Evolutionary conservation across 352 stramenopile species (phyloP).

Genomic region (Globisporangium nodosum): DNA sequence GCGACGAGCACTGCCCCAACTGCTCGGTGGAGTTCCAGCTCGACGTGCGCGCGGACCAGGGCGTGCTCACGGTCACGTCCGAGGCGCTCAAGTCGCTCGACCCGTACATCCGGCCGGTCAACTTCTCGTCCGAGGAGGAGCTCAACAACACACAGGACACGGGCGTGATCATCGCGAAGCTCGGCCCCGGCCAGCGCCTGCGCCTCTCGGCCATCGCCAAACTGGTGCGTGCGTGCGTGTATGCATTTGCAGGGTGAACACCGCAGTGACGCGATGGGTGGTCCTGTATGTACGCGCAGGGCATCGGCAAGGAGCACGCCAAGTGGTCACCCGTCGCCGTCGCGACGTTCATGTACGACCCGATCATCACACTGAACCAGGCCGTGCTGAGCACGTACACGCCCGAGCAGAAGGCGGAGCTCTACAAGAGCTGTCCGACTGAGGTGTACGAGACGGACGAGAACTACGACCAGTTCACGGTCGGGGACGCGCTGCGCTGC

Average conservation of each 20-base stretch:
- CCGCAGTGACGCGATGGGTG: background rate
- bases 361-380: conserved; percentile 88
- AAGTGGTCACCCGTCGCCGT: conserved; percentile 97
- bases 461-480: conserved; percentile 78
- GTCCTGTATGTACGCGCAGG: conserved; percentile 33
- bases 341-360: conserved; percentile 92
- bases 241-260: background rate
- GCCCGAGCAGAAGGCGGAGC: conserved; percentile 92
- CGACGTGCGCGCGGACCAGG: conserved; percentile 84
- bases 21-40: conserved; percentile 97
- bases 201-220: conserved; percentile 94
- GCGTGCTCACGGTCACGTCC: conserved; percentile 68
- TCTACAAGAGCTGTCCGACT: conserved; percentile 94
- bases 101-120: conserved; percentile 81
- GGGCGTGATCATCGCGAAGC: conserved; percentile 96
- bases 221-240: conserved; percentile 28
- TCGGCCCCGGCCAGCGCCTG: conserved; percentile 92
- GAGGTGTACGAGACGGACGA: conserved; percentile 93
- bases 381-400: conserved; percentile 91
- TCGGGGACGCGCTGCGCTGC: conserved; percentile 49
- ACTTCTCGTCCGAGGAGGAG: conserved; percentile 86
- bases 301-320: conserved; percentile 96
- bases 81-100: conserved; percentile 78
- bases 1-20: conserved; percentile 94
- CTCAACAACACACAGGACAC: conserved; percentile 93